A percentile compares a stretch with the other conserved stretches of the same genome.
These are phyloP conservation scores for Incumbomyces delicatus DNA, from an alignment of 2,329 filamentous ascomycete species.

Conservation along the genomic window DNA sequence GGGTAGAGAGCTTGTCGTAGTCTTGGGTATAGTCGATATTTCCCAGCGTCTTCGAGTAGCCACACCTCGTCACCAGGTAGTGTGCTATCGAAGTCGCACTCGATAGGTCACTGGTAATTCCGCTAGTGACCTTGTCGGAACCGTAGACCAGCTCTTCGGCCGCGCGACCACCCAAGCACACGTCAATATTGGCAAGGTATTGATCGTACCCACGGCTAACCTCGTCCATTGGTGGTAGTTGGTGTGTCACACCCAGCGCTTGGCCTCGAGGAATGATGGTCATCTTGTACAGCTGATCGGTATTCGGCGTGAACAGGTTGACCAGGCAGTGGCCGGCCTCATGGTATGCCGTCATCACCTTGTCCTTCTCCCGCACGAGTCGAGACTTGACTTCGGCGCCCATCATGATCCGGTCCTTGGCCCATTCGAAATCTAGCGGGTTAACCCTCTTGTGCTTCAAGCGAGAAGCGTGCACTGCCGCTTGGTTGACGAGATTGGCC, in stretches of 20 bases:
- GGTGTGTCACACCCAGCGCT: constrained; percentile 76
- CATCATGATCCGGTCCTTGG: constrained; percentile 97
- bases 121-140: constrained; percentile 80
- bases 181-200: constrained; percentile 69
- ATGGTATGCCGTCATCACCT: constrained; percentile 80
- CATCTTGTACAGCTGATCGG: constrained; percentile 83
- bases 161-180: constrained; percentile 75
- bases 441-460: constrained; percentile 66
- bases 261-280: constrained; percentile 89
- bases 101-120: constrained; percentile 74
- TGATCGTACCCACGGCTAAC: constrained; percentile 81
- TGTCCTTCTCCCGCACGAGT: constrained; percentile 86
- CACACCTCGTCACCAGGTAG: constrained; percentile 76
- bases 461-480: constrained; percentile 87
- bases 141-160: constrained; percentile 87
- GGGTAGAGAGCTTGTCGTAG: constrained; percentile 71
- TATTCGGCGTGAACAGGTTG: constrained; percentile 67
- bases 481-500: constrained; percentile 94
- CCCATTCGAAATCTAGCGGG: constrained; percentile 84
- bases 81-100: constrained; percentile 74
- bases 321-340: constrained; percentile 94
- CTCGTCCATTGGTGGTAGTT: constrained; percentile 72
- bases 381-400: constrained; percentile 84
- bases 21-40: constrained; percentile 79
- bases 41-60: constrained; percentile 80